Base-by-base conservation (phyloP, 176 grass and related monocot species). In the Thalia dealbata region DNA sequence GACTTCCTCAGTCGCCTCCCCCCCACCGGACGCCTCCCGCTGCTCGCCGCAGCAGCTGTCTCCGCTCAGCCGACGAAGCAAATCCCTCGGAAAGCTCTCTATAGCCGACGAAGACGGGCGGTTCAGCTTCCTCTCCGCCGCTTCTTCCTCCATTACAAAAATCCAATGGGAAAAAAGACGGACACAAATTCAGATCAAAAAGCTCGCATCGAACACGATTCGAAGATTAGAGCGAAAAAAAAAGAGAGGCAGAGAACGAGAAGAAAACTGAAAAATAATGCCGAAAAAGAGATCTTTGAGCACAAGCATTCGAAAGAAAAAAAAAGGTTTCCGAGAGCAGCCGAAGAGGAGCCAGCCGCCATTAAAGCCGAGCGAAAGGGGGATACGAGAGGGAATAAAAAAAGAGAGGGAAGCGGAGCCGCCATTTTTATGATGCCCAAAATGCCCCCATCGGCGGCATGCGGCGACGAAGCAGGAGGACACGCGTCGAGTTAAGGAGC, bases 21-120 rank as follows among this genome's bases (percentile, higher is more conserved):
- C 65, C 65, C 38, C 65, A 0, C 38, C 38, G 32, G 0, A 16
- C 6, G 6, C 32, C 32, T 67, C 64, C 32, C 7, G 35, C 18
- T 68, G 65, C 65, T 45, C 65, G 2, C 38, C 38, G 65, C 35
- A 68, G 35, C 15, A 22, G 32, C 10, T 43, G 9, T 41, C n/a
- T 68, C 65, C 65, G 9, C 19, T 11, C 32, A 68, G n/a, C 16
- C 65, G 42, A 44, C 21, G 65, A 23, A 68, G 65, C 65, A 68
- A 68, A 68, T 68, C 65, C 43, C 65, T 68, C 35, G 65, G 65
- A 9, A 68, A 68, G 38, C 65, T 43, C 65, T 68, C 65, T 9
- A 68, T 68, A 22, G 65, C 65, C 7, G 65, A 68, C 16, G 38
- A n/a, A n/a, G n/a, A 22, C 16, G 27, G 65, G 38, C 14, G 2